phyloP scores from a whole-genome alignment of 176 grass and related monocot species.

The Bonia amplexicaulis region DNA sequence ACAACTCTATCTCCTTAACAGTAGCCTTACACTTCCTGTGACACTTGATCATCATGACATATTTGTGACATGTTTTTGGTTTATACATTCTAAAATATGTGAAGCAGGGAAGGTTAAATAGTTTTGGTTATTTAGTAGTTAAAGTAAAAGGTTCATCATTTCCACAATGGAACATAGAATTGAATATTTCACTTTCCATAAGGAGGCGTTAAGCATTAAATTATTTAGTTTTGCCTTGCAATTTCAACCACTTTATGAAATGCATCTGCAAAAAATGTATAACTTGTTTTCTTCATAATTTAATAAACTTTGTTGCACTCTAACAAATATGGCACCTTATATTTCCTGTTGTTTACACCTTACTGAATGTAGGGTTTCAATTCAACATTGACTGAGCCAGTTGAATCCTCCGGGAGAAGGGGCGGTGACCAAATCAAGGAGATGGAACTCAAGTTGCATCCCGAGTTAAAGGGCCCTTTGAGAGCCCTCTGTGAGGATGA shows the following conservation, averaged over 20 bases:
- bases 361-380: slow-evolving; percentile 80
- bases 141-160: background rate
- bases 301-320: background rate
- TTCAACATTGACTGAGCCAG: slow-evolving; percentile 89
- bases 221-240: background rate
- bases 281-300: background rate
- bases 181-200: background rate
- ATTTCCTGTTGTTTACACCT: slow-evolving; percentile 9
- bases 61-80: background rate
- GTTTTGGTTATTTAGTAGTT: background rate
- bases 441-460: slow-evolving; percentile 98
- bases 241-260: background rate
- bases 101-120: background rate
- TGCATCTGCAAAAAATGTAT: background rate
- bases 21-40: background rate
- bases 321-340: background rate
- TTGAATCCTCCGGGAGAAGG: slow-evolving; percentile 92
- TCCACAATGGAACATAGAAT: background rate
- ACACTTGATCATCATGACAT: background rate
- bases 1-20: no score
- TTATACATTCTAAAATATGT: background rate
- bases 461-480: slow-evolving; percentile 80
- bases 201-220: background rate
- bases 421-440: slow-evolving; percentile 99
- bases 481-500: slow-evolving; percentile 74